Conservation (phyloP, 768 basidiomycete species). For the Pisolithus marmoratus region DNA sequence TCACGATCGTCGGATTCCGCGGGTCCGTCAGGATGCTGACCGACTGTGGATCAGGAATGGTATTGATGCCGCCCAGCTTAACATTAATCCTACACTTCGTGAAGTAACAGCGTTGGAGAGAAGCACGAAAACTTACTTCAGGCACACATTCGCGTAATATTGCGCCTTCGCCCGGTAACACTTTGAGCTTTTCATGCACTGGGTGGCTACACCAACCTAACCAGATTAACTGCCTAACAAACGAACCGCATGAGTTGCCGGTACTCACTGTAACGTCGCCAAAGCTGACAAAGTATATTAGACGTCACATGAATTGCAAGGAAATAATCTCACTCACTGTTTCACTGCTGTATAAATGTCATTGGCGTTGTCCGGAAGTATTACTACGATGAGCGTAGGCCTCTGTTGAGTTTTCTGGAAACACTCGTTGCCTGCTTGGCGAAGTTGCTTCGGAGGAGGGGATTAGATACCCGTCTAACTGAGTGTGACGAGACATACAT, state of each 20-base stretch:
- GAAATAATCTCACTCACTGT: conserved; percentile 47
- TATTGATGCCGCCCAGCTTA: conserved; percentile 80
- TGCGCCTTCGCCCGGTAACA: conserved; percentile 65
- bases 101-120: conserved; percentile 1
- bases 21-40: conserved; percentile 64
- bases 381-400: conserved; percentile 57
- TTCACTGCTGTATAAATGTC: conserved; percentile 76
- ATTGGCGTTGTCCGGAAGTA: conserved; percentile 69
- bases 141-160: conserved; percentile 74
- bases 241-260: neutral
- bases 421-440: conserved; percentile 44
- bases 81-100: conserved; percentile 59
- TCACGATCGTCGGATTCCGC: conserved; percentile 69
- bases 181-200: conserved; percentile 67
- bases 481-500: conserved; percentile 24
- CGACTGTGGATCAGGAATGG: conserved; percentile 63
- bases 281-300: conserved; percentile 41
- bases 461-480: neutral
- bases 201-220: conserved; percentile 71
- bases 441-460: conserved; percentile 36
- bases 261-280: conserved; percentile 55
- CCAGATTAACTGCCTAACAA: conserved; percentile 1
- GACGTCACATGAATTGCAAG: neutral
- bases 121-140: conserved; percentile 50
- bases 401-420: conserved; percentile 32